A percentile compares a stretch with the other conserved stretches of the same genome.
These are phyloP conservation scores for Chimonanthus salicifolius DNA, from an alignment of 164 flowering plant genomes.

Conservation along the genomic window DNA sequence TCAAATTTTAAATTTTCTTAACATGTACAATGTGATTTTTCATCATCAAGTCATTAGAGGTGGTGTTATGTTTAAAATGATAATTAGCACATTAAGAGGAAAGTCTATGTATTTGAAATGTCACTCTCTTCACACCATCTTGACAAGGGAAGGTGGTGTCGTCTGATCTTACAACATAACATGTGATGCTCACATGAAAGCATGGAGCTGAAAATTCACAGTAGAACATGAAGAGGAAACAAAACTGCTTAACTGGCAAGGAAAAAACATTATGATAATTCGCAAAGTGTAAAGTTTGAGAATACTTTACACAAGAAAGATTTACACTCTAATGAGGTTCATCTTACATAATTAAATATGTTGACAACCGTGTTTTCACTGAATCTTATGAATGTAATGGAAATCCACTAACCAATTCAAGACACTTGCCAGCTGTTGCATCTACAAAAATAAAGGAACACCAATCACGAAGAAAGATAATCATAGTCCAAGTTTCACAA, in stretches of 20 bases:
- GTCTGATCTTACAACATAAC: not conserved
- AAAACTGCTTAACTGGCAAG: not conserved
- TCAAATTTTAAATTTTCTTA: not conserved
- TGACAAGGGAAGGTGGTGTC: not conserved
- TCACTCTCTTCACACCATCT: not conserved
- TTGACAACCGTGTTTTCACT: not conserved
- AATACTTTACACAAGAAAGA: not conserved
- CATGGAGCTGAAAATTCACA: not conserved
- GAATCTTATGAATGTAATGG: not conserved
- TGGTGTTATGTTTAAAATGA: too few relatives aligned
- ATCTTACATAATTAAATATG: not conserved
- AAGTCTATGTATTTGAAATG: not conserved
- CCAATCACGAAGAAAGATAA: not conserved
- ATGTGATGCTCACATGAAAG: not conserved
- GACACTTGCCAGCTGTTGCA: not conserved
- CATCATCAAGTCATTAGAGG: not conserved
- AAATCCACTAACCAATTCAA: not conserved
- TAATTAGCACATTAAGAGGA: not conserved
- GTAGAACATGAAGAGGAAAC: not conserved
- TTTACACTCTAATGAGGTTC: not conserved
- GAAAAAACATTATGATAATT: not conserved
- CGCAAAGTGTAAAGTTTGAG: not conserved
- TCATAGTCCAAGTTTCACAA: constrained; percentile 51
- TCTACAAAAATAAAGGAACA: not conserved
- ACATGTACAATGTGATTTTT: not conserved